These are phyloP conservation scores for Penicillium chermesinum DNA, from an alignment of 495 filamentous ascomycete species.

Conservation along the genomic window DNA sequence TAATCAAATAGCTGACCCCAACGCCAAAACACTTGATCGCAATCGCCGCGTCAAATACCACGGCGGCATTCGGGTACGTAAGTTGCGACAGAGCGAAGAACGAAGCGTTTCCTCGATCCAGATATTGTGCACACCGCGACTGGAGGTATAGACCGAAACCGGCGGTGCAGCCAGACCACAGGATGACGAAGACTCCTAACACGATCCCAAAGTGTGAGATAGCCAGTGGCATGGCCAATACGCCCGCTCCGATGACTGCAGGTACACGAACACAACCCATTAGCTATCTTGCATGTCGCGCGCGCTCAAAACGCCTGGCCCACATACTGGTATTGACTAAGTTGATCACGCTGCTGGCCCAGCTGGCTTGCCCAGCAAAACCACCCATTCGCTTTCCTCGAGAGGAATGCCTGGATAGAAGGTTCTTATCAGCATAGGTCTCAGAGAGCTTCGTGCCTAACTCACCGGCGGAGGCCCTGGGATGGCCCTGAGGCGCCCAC, in stretches of 20 bases:
- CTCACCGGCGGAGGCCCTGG: constrained; percentile 32
- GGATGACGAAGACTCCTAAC: constrained; percentile 73
- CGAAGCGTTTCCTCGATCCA: constrained; percentile 73
- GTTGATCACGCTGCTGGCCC: constrained; percentile 90
- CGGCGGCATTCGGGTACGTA: constrained; percentile 93
- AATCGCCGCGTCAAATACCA: constrained; percentile 93
- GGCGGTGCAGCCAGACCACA: constrained; percentile 85
- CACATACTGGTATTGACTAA: constrained; percentile 79
- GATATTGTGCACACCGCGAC: constrained; percentile 81
- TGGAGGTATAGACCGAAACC: constrained; percentile 95
- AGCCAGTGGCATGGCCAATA: constrained; percentile 89
- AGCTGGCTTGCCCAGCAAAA: constrained; percentile 68
- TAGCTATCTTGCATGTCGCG: background rate
- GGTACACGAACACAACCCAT: background rate
- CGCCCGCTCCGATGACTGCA: constrained; percentile 85
- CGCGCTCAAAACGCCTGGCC: background rate
- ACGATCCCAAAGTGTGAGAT: constrained; percentile 87
- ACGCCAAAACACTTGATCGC: constrained; percentile 98
- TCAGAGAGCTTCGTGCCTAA: background rate
- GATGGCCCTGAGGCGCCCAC: constrained; percentile 20
- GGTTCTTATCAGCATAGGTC: background rate
- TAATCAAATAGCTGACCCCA: constrained; percentile 93
- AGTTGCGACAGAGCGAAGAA: constrained; percentile 95
- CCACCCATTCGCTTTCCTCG: constrained; percentile 49
- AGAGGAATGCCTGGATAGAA: constrained; percentile 33